Evolutionary conservation across 306 rosid species (phyloP), one percentile per base, ranked within the genome.

Genomic region (Vigna reflexopilosa): DNA sequence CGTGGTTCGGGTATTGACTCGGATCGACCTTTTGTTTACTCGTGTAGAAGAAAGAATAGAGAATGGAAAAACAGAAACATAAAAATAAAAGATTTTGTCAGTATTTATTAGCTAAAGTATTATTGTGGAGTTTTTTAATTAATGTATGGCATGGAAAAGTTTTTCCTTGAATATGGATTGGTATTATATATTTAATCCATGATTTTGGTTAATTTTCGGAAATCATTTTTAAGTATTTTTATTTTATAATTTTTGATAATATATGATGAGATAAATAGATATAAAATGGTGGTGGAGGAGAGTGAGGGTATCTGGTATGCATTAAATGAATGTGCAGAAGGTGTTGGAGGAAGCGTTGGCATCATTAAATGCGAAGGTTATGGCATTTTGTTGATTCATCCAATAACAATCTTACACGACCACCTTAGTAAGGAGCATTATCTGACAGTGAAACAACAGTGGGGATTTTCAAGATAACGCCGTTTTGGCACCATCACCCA

Each of bases 1-100:
- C 83, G 96, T 86, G 99, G 99, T 95, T 95, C 99, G 99, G 99
- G 98, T 86, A 95, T 95, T 95, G 99, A 95, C 99, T 95, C 88
- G 65, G 89, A 90, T 92, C 68, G 55, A 86, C 91, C 91, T 90
- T 69, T 32, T 38, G 78, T 82, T 81, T 87, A 72, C 9, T 20
- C 30, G 30, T 2, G 30, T 28, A 28, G 30, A 28, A 28, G 30
- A 28, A 28, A 24, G 26, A 28, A 28, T 28, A 30, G 34, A 30
- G 5, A 30, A 28, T 28, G 34, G 5, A 24, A 45, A 36, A 54
- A 58, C 26, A 47, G 2, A 32, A 47, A 26, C 14, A 1, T 5
- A 6, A 65, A 14, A 9, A 5, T 13, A 62, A 9, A 17, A 0
- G 3, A 4, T 19, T 70, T 36, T 45, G 49, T 69, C 40, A 32